Evolutionary conservation across 192 early-diverging fungal species (phyloP), one percentile per base, ranked within the genome.

Genomic region (Obelidium mucronatum): DNA sequence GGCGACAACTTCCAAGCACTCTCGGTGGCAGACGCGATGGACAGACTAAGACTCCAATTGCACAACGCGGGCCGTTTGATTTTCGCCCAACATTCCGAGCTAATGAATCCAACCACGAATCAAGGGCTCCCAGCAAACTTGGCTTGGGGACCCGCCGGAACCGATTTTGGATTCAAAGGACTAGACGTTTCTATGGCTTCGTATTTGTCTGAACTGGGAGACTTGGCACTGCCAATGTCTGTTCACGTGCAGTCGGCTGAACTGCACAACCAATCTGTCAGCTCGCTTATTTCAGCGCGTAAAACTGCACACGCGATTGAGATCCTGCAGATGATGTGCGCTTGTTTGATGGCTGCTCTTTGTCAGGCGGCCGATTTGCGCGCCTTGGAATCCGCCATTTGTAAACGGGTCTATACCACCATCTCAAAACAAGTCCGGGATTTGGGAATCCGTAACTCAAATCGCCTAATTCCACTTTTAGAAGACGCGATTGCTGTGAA

Each of bases 1-100:
- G 65, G n/a, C 40, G 65, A 36, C 15, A 67, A 67, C 53, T 67
- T 67, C 65, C 65, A 67, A 67, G 65, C 65, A 15, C 19, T 40
- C 1, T 24, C 65, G 1, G 30, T 67, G 35, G 30, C 65, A n/a
- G 65, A 19, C n/a, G 22, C n/a, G 35, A 67, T 67, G 65, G 65
- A 67, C 65, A 15, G n/a, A 13, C 40, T 67, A 0, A n/a, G 65
- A 35, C 30, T 67, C n/a, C 30, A 67, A 2, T 30, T 67, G 0
- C 65, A 67, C 53, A 26, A 19, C 0, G 65, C 65, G 1, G 65
- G n/a, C 28, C 19, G 30, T 26, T 36, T 67, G 19, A 19, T 67
- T 26, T 67, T 67, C 35, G 65, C 65, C 0, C 65, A 67, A 31
- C 65, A 67, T 37, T 67, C 42, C 65, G 65, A 67, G 34, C 17